These are phyloP conservation scores for Glutinoglossum americanum DNA, from an alignment of 495 filamentous ascomycete genomes.

Conservation along the genomic window DNA sequence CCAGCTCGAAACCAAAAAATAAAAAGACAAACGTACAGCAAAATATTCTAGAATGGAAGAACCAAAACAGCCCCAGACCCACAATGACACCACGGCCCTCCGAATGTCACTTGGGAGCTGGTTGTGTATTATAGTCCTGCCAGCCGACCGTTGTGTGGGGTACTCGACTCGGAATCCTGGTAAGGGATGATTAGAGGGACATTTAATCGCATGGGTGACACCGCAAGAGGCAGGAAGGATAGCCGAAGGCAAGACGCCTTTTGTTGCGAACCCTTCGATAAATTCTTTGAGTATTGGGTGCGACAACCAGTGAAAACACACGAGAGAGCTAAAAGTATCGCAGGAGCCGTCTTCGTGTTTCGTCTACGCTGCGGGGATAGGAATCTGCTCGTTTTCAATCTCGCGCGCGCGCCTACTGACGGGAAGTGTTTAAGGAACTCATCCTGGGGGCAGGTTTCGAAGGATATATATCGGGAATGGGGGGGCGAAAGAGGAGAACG, in stretches of 20 bases:
- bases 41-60: neutral
- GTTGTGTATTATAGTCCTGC: neutral
- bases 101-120: neutral
- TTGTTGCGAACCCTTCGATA: neutral
- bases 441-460: too few relatives aligned
- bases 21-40: neutral
- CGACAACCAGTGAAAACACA: too few relatives aligned
- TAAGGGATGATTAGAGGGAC: neutral
- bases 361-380: too few relatives aligned
- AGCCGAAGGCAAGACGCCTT: neutral
- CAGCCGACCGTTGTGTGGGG: neutral
- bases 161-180: neutral
- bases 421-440: too few relatives aligned
- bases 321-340: too few relatives aligned
- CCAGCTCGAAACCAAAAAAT: neutral
- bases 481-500: too few relatives aligned
- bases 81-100: neutral
- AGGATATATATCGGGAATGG: neutral
- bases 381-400: too few relatives aligned
- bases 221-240: neutral
- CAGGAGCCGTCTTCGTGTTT: too few relatives aligned
- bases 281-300: too few relatives aligned
- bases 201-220: neutral
- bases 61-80: neutral
- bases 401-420: too few relatives aligned